Percentiles rank a stretch among this genome's conserved stretches.
phyloP scores from a whole-genome alignment of 441 rosid genomes.

The Pelargonium cotyledonis region DNA sequence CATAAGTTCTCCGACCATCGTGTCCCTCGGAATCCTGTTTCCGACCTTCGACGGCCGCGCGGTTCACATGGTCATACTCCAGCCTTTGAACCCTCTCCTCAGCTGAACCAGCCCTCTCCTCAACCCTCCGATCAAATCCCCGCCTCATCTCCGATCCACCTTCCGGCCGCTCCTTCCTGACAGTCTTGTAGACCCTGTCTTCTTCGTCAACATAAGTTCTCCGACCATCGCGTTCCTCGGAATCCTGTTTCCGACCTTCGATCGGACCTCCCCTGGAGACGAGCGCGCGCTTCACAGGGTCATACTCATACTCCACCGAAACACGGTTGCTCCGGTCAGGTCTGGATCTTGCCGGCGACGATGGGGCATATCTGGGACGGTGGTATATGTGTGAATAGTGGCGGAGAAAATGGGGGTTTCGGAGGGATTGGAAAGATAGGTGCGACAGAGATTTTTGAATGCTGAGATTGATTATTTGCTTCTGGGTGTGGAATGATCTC shows the following conservation, averaged over 20 bases:
- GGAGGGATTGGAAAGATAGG: constrained; percentile 15
- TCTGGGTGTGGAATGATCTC: constrained; percentile 25
- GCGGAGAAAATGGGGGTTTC: constrained; percentile 13
- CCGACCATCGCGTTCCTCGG: background rate
- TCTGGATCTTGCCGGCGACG: background rate
- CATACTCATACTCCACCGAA: constrained; percentile 29
- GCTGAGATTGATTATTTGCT: constrained; percentile 12
- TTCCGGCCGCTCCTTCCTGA: background rate
- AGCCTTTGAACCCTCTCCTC: too few species aligned
- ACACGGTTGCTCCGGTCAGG: constrained; percentile 12
- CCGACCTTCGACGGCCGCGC: too few species aligned
- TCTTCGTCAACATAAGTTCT: background rate
- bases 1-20: too few species aligned
- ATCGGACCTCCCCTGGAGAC: background rate
- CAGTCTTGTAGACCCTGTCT: background rate
- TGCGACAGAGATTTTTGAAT: background rate
- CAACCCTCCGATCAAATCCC: background rate
- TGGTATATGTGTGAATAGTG: background rate
- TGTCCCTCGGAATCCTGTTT: too few species aligned
- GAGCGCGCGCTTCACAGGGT: constrained; percentile 21
- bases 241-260: background rate
- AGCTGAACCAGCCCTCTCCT: too few species aligned
- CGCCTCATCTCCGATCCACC: background rate
- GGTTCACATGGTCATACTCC: too few species aligned
- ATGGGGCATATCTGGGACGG: constrained; percentile 11